Conservation (phyloP, 164 flowering plant genomes). For the Stephania cephalantha region DNA sequence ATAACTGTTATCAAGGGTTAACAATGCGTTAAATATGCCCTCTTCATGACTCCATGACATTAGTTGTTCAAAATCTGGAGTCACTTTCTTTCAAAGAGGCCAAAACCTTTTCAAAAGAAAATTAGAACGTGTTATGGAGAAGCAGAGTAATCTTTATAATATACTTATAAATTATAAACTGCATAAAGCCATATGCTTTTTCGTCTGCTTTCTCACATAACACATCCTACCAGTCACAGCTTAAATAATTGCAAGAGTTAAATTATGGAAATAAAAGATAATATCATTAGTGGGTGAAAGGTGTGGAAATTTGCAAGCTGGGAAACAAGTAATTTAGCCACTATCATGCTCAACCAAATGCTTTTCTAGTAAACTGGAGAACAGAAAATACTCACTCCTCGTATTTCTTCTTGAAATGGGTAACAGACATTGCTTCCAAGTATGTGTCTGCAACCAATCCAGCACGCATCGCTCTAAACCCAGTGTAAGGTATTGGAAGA, state of each 20-base stretch:
- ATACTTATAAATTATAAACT: no score
- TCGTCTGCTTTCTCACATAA: no score
- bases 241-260: not conserved
- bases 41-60: not conserved
- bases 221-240: no score
- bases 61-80: not conserved
- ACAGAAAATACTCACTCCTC: slow-evolving; percentile 67
- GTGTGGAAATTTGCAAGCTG: not conserved
- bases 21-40: not conserved
- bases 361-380: not conserved
- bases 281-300: not conserved
- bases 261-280: not conserved
- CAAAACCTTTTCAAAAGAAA: not conserved
- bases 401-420: slow-evolving; percentile 94
- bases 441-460: slow-evolving; percentile 99
- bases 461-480: slow-evolving; percentile 96
- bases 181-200: no score
- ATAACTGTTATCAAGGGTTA: slow-evolving; percentile 38
- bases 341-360: not conserved
- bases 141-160: not conserved
- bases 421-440: slow-evolving; percentile 94
- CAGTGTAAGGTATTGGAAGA: slow-evolving; percentile 95
- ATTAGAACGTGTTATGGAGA: not conserved
- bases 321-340: slow-evolving; percentile 2
- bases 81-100: not conserved